phyloP scores from a whole-genome alignment of 2,329 filamentous ascomycete genomes.

The Fusarium sp. region DNA sequence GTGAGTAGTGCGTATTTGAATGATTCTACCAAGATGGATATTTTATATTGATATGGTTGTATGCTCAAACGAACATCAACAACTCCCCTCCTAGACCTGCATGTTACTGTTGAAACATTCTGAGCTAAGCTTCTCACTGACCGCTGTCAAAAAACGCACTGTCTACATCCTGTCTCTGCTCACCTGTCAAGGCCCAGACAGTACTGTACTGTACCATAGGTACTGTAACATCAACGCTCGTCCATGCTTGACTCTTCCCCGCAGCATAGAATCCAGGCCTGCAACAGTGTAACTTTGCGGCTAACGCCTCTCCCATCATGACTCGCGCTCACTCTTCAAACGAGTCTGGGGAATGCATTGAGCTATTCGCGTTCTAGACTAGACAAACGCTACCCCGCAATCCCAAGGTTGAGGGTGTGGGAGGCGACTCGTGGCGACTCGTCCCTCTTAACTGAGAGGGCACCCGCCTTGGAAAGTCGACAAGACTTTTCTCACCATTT shows the following conservation, averaged over 20 bases:
- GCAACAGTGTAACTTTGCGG: not conserved
- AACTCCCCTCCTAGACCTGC: not conserved
- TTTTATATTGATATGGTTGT: not conserved
- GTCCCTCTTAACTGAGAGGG: not conserved
- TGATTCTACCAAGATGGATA: not conserved
- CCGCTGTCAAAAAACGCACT: not conserved
- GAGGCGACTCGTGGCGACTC: slow-evolving; percentile 4
- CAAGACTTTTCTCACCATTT: too few relatives aligned
- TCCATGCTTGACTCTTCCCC: not conserved
- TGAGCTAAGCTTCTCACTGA: not conserved
- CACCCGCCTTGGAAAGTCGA: not conserved
- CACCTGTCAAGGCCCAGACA: not conserved
- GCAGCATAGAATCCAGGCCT: not conserved
- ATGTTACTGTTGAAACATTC: not conserved
- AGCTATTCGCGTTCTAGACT: not conserved
- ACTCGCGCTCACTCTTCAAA: not conserved
- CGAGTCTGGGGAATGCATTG: not conserved
- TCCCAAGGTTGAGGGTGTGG: slow-evolving; percentile 1
- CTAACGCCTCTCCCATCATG: not conserved
- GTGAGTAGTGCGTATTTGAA: not conserved
- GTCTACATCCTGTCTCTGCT: not conserved
- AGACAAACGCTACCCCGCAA: not conserved
- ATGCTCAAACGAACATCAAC: not conserved
- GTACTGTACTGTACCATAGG: too few relatives aligned
- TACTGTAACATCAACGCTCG: not conserved